phyloP scores from a whole-genome alignment of 768 basidiomycete genomes.

The Mycena vulgaris region DNA sequence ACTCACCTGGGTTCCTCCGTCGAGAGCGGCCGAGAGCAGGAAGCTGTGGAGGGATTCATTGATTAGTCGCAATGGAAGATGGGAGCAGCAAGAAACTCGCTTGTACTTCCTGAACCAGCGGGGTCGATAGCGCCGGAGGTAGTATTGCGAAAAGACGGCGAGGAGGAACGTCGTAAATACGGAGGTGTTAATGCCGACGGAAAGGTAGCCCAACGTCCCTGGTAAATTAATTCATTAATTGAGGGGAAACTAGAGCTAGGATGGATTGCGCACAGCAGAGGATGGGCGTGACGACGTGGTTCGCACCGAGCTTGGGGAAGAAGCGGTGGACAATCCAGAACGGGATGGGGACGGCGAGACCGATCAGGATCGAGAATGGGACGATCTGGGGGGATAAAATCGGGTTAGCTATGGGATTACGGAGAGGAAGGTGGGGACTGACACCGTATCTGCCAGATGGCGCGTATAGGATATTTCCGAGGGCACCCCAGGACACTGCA shows the following conservation, averaged over 20 bases:
- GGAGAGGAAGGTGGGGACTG: conserved; percentile 40
- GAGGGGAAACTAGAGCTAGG: neutral
- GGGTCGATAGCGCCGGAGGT: conserved; percentile 59
- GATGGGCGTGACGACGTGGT: conserved; percentile 64
- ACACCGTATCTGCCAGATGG: conserved; percentile 61
- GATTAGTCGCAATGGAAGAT: too few relatives aligned
- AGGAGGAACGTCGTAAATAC: conserved; percentile 58
- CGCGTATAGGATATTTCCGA: conserved; percentile 62
- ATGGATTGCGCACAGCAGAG: conserved; percentile 53
- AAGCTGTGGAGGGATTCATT: too few relatives aligned
- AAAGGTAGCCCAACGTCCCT: conserved; percentile 66
- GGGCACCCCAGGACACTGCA: conserved; percentile 67
- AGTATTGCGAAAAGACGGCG: conserved; percentile 64
- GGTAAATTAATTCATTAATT: neutral
- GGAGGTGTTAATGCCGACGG: conserved; percentile 66
- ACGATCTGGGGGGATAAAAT: conserved; percentile 25
- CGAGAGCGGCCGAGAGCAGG: conserved; percentile 56
- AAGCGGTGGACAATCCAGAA: conserved; percentile 64
- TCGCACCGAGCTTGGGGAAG: conserved; percentile 61
- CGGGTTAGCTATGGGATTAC: neutral
- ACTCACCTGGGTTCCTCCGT: conserved; percentile 58
- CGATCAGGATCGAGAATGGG: conserved; percentile 58
- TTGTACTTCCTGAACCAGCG: conserved; percentile 64
- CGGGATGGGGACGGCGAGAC: conserved; percentile 65
- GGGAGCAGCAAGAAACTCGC: too few relatives aligned